Percentiles rank a stretch among this genome's conserved stretches.
These are phyloP conservation scores for Anthracocystis panici-leucophaei DNA, from an alignment of 1,284 basidiomycete genomes.

Conservation along the genomic window DNA sequence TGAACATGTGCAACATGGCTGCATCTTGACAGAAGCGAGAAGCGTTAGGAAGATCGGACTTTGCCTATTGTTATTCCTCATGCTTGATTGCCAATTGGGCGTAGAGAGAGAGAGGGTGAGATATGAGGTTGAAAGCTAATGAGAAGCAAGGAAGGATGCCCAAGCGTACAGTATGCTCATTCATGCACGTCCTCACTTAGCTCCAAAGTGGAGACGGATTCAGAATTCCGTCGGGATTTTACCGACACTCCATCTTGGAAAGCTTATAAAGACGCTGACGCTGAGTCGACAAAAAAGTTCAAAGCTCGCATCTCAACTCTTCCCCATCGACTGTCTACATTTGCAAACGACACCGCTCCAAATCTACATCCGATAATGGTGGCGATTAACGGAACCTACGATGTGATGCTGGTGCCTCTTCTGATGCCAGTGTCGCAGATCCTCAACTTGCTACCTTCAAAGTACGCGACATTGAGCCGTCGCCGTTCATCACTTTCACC, in stretches of 20 bases:
- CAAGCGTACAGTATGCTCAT: neutral
- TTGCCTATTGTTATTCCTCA: too few species aligned
- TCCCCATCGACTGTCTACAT: neutral
- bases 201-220: neutral
- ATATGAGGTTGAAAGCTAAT: neutral
- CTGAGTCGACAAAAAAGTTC: neutral
- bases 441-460: constrained; percentile 47
- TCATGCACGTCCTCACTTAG: constrained; percentile 1
- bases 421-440: constrained; percentile 43
- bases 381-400: constrained; percentile 50
- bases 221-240: constrained; percentile 8
- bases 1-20: too few species aligned
- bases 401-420: constrained; percentile 47
- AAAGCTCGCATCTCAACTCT: neutral
- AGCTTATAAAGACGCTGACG: neutral
- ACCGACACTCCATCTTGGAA: neutral
- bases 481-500: constrained; percentile 44
- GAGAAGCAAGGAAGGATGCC: neutral
- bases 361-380: constrained; percentile 27
- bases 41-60: too few species aligned
- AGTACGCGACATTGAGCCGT: constrained; percentile 37
- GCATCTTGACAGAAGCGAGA: too few species aligned
- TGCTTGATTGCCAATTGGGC: too few species aligned
- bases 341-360: neutral
- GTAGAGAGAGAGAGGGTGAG: neutral